These are phyloP conservation scores for Fomitopsis pulvina DNA, from an alignment of 768 basidiomycete species.

Conservation along the genomic window DNA sequence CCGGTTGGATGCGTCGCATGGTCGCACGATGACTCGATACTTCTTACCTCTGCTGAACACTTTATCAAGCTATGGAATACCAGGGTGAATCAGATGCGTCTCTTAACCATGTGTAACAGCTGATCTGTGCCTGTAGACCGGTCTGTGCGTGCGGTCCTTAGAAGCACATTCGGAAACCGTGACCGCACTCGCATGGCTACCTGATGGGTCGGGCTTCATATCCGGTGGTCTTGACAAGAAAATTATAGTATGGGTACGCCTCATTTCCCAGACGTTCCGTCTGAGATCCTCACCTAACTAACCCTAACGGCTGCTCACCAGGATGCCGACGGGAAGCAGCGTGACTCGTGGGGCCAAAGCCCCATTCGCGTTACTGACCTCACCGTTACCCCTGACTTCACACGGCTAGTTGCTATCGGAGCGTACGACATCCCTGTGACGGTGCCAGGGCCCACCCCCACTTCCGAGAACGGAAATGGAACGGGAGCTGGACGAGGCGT, in stretches of 20 bases:
- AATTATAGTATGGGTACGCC: conserved; percentile 75
- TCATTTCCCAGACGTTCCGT: conserved; percentile 6
- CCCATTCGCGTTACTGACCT: conserved; percentile 84
- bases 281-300: background rate
- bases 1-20: conserved; percentile 81
- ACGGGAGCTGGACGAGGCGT: conserved; percentile 20
- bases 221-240: conserved; percentile 84
- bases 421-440: conserved; percentile 39
- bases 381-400: conserved; percentile 78
- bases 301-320: conserved; percentile 24
- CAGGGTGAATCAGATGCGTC: conserved; percentile 46
- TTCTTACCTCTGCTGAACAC: conserved; percentile 80
- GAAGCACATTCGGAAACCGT: conserved; percentile 77
- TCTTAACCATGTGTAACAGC: conserved; percentile 1
- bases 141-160: conserved; percentile 58
- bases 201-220: conserved; percentile 85
- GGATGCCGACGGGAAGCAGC: conserved; percentile 70
- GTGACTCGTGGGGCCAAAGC: conserved; percentile 60
- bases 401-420: conserved; percentile 80
- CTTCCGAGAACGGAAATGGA: conserved; percentile 6
- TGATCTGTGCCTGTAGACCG: conserved; percentile 45
- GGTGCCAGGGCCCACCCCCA: conserved; percentile 7
- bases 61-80: conserved; percentile 86
- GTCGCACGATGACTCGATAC: conserved; percentile 82
- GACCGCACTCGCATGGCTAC: conserved; percentile 81